A percentile compares a stretch with the other conserved stretches of the same genome.
Evolutionary conservation across 495 filamentous ascomycete genomes (phyloP).

Genomic region (Neurospora sp.): DNA sequence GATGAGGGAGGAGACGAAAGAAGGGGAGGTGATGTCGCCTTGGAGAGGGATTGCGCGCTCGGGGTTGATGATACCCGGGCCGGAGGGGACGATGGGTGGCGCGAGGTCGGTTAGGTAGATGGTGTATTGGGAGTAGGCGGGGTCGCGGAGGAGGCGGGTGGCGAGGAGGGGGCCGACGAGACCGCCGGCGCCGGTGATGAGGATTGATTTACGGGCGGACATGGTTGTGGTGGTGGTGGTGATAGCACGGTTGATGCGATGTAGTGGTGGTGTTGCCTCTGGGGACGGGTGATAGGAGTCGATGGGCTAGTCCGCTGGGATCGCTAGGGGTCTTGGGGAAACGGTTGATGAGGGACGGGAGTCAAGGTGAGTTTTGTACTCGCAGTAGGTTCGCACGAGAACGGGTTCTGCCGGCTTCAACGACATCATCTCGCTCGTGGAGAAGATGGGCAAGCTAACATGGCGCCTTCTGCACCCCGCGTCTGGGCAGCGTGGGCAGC

Average conservation of each 20-base stretch:
- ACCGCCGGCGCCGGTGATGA: slow-evolving; percentile 64
- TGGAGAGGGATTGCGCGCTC: too few species aligned
- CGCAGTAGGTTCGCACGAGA: neutral
- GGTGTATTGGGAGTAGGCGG: slow-evolving; percentile 30
- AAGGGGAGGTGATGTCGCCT: slow-evolving; percentile 52
- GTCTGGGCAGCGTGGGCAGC: neutral
- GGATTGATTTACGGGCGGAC: slow-evolving; percentile 25
- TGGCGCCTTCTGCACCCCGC: neutral
- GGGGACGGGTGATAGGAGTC: neutral
- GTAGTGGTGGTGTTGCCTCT: too few species aligned
- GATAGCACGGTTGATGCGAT: too few species aligned
- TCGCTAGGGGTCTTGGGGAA: neutral
- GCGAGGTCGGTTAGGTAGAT: slow-evolving; percentile 58
- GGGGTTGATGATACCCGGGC: too few species aligned
- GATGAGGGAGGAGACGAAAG: slow-evolving; percentile 40
- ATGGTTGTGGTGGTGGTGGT: neutral
- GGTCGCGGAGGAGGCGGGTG: slow-evolving; percentile 47
- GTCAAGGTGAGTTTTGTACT: neutral
- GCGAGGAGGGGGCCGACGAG: slow-evolving; percentile 63
- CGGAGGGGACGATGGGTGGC: slow-evolving; percentile 42
- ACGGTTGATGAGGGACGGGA: neutral
- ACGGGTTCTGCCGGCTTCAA: neutral
- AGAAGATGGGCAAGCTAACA: neutral
- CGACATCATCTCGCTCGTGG: neutral
- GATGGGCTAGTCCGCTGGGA: neutral